Evolutionary conservation across 2,329 filamentous ascomycete genomes (phyloP).

Genomic region (Aspergillus persii): DNA sequence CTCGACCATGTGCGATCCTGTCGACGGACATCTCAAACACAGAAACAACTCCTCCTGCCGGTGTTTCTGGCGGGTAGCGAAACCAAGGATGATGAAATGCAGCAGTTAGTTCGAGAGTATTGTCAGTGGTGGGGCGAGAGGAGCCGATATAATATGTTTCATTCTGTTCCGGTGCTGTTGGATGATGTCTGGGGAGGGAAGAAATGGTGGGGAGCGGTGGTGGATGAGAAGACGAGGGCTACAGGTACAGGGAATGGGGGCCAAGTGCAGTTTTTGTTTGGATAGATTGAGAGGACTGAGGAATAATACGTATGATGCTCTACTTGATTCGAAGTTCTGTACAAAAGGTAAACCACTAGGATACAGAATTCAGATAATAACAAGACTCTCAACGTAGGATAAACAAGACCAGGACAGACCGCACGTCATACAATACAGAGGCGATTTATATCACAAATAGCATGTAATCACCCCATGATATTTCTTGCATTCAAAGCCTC

Average conservation of each 20-base stretch:
- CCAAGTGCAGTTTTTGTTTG: slow-evolving; percentile 50
- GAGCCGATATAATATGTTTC: slow-evolving; percentile 34
- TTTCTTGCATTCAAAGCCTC: slow-evolving; percentile 7
- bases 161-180: slow-evolving; percentile 17
- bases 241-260: slow-evolving; percentile 2
- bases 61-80: slow-evolving; percentile 37
- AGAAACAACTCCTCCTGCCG: slow-evolving; percentile 40
- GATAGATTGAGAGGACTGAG: slow-evolving; percentile 36
- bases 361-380: no score
- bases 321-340: no score
- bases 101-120: slow-evolving; percentile 26
- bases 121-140: slow-evolving; percentile 34
- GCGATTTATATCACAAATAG: not conserved
- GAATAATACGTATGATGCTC: not conserved
- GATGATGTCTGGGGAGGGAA: slow-evolving; percentile 20
- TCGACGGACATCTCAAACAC: slow-evolving; percentile 26
- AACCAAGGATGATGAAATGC: slow-evolving; percentile 17
- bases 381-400: no score
- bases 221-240: slow-evolving; percentile 17
- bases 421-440: not conserved
- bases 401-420: not conserved
- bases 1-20: slow-evolving; percentile 34
- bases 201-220: slow-evolving; percentile 21
- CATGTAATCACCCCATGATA: not conserved
- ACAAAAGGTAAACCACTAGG: no score